Evolutionary conservation across 192 early-diverging fungal species (phyloP).

Genomic region (Allomyces javanicus): DNA sequence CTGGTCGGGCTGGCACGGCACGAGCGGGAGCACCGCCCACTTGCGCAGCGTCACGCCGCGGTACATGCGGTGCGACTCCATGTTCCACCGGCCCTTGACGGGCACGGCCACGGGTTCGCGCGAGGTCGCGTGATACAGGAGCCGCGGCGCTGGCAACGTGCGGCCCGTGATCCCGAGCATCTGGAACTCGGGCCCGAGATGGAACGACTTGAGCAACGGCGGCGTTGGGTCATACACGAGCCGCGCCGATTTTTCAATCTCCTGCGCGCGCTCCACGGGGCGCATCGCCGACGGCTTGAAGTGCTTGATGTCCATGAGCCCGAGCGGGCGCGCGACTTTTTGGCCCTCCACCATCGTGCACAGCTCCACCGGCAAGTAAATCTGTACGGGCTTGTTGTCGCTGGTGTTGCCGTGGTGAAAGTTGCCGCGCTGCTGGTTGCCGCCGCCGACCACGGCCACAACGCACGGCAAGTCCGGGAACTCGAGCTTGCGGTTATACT

Average conservation of each 20-base stretch:
- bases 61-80: neutral
- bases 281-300: neutral
- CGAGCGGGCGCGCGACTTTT: neutral
- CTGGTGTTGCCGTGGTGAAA: no score
- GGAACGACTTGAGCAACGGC: neutral
- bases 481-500: slow-evolving; percentile 45
- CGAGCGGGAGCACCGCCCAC: neutral
- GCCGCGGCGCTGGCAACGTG: neutral
- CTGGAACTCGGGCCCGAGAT: neutral
- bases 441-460: slow-evolving; percentile 16
- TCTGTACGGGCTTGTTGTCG: neutral
- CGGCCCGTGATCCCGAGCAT: neutral
- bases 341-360: neutral
- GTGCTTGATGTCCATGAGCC: neutral
- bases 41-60: neutral
- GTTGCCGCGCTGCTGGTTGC: no score
- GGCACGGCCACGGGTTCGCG: neutral
- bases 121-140: neutral
- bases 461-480: slow-evolving; percentile 71
- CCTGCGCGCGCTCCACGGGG: neutral
- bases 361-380: neutral
- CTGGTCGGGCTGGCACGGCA: neutral
- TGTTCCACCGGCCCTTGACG: neutral
- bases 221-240: neutral
- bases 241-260: neutral